A percentile compares a stretch with the other conserved stretches of the same genome.
These are phyloP conservation scores for Blechomonas ayalai DNA, from an alignment of 208 protist species.

Conservation along the genomic window DNA sequence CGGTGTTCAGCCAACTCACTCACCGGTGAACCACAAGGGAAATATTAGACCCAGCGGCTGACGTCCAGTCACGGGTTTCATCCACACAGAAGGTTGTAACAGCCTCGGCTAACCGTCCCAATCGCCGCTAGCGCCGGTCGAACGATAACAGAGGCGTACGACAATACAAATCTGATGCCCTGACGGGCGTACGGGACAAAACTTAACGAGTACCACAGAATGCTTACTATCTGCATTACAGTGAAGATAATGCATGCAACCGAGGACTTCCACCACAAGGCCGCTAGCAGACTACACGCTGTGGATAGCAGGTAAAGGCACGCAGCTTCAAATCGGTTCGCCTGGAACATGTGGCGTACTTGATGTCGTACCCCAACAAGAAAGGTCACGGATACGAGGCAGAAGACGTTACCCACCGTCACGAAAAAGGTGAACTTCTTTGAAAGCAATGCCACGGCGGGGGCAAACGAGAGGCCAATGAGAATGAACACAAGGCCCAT, in stretches of 20 bases:
- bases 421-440: slow-evolving; percentile 91
- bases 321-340: slow-evolving; percentile 65
- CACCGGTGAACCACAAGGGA: too few relatives aligned
- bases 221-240: slow-evolving; percentile 38
- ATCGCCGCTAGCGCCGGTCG: too few relatives aligned
- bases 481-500: slow-evolving; percentile 82
- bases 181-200: slow-evolving; percentile 84
- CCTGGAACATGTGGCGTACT: slow-evolving; percentile 71
- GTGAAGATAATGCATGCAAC: slow-evolving; percentile 56
- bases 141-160: slow-evolving; percentile 12
- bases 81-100: too few relatives aligned
- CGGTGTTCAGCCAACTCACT: too few relatives aligned
- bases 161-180: slow-evolving; percentile 24
- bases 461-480: slow-evolving; percentile 46
- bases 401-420: slow-evolving; percentile 83
- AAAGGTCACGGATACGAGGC: slow-evolving; percentile 77
- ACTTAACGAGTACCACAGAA: slow-evolving; percentile 88
- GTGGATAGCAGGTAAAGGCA: slow-evolving; percentile 62
- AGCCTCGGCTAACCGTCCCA: too few relatives aligned
- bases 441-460: slow-evolving; percentile 51
- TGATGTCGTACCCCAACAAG: slow-evolving; percentile 74
- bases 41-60: too few relatives aligned
- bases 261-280: slow-evolving; percentile 49
- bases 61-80: too few relatives aligned
- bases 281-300: slow-evolving; percentile 59